phyloP scores from a whole-genome alignment of 1,284 basidiomycete species.

The Xerocomus amazonicus region DNA sequence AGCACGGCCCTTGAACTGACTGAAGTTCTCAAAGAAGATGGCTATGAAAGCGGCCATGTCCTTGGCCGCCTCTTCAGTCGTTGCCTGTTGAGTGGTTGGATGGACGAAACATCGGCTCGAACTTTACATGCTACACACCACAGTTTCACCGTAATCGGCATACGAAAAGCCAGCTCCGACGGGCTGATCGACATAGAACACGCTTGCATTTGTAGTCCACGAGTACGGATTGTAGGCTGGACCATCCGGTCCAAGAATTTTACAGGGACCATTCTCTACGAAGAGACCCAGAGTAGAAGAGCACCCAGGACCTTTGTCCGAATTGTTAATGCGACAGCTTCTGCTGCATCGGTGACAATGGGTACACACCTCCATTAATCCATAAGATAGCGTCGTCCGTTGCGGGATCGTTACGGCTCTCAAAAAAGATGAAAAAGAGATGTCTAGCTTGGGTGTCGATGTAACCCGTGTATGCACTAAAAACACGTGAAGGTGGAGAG shows the following conservation, averaged over 20 bases:
- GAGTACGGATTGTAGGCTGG: slow-evolving; percentile 45
- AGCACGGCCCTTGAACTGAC: slow-evolving; percentile 47
- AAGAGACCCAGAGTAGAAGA: slow-evolving; percentile 9
- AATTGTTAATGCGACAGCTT: background rate
- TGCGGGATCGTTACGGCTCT: slow-evolving; percentile 62
- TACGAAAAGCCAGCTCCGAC: slow-evolving; percentile 68
- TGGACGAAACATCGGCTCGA: background rate
- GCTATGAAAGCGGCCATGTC: slow-evolving; percentile 61
- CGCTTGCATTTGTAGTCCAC: slow-evolving; percentile 58
- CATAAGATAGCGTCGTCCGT: slow-evolving; percentile 63
- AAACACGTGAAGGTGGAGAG: background rate
- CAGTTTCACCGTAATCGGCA: slow-evolving; percentile 53
- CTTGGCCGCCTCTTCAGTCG: slow-evolving; percentile 56
- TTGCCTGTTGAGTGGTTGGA: slow-evolving; percentile 19
- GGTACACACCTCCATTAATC: slow-evolving; percentile 53
- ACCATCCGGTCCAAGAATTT: slow-evolving; percentile 28
- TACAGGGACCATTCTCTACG: slow-evolving; percentile 36
- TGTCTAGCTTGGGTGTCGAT: slow-evolving; percentile 59
- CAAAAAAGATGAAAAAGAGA: slow-evolving; percentile 85
- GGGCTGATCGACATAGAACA: slow-evolving; percentile 64
- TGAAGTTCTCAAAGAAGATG: slow-evolving; percentile 62
- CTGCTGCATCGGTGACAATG: background rate
- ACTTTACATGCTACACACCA: slow-evolving; percentile 30
- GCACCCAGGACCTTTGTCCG: slow-evolving; percentile 12
- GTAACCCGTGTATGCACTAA: slow-evolving; percentile 55